Evolutionary conservation across 2,329 filamentous ascomycete species (phyloP).

Genomic region (Aspergillus latus): DNA sequence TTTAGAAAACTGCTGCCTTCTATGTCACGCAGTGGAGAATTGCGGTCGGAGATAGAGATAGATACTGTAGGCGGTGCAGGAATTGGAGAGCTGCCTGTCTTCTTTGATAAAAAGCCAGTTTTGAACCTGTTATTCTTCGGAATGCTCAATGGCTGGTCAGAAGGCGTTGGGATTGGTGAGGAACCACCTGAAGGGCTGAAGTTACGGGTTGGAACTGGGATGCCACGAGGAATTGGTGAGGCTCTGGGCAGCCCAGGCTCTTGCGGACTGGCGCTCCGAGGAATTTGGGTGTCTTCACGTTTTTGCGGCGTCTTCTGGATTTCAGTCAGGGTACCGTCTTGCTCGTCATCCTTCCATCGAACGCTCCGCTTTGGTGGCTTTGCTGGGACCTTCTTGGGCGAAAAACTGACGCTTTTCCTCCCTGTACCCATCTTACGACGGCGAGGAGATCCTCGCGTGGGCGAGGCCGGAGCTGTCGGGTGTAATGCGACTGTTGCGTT

Average conservation of each 20-base stretch:
- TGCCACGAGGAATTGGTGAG: conserved; percentile 49
- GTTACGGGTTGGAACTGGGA: conserved; percentile 44
- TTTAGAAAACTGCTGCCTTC: conserved; percentile 52
- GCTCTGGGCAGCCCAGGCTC: conserved; percentile 51
- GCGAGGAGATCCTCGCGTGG: conserved; percentile 75
- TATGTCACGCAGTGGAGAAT: conserved; percentile 56
- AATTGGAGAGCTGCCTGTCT: conserved; percentile 63
- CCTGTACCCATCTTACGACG: conserved; percentile 64
- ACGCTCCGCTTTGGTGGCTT: conserved; percentile 77
- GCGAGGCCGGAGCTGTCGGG: conserved; percentile 52
- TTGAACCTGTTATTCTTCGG: conserved; percentile 77
- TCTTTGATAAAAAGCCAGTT: conserved; percentile 78
- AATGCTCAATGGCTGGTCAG: conserved; percentile 60
- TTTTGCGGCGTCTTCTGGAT: conserved; percentile 88
- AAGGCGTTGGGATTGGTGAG: conserved; percentile 58
- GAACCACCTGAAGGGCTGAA: conserved; percentile 47
- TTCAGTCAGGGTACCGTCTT: conserved; percentile 81
- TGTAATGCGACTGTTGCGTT: conserved; percentile 33
- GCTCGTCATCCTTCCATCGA: conserved; percentile 88
- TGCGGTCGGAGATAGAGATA: conserved; percentile 59
- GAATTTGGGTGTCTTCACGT: conserved; percentile 54
- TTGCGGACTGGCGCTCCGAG: conserved; percentile 52
- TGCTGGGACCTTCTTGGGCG: conserved; percentile 63
- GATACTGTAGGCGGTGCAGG: conserved; percentile 59
- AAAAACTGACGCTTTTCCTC: conserved; percentile 76